These are phyloP conservation scores for Neolentinus lepideus DNA, from an alignment of 1,284 basidiomycete genomes.

Conservation along the genomic window DNA sequence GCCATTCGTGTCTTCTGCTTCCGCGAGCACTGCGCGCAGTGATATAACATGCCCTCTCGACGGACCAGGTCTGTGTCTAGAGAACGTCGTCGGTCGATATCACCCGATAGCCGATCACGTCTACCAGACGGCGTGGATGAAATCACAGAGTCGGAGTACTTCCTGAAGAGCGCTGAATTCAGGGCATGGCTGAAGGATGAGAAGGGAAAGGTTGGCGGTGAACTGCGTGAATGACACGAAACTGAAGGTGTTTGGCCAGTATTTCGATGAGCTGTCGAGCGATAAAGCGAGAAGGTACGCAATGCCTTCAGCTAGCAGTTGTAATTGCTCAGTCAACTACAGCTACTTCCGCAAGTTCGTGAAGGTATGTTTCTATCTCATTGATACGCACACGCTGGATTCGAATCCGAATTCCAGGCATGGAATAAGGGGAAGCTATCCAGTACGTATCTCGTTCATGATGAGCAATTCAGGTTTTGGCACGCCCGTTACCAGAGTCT, in stretches of 20 bases:
- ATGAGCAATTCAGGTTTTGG: not conserved
- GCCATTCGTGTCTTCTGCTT: too few relatives aligned
- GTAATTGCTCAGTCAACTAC: slow-evolving; percentile 21
- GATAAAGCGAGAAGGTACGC: slow-evolving; percentile 67
- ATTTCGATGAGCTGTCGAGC: slow-evolving; percentile 70
- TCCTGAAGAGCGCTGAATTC: slow-evolving; percentile 72
- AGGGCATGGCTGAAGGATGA: slow-evolving; percentile 72
- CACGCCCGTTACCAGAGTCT: slow-evolving; percentile 30
- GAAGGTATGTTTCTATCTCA: slow-evolving; percentile 39
- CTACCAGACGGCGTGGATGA: slow-evolving; percentile 47
- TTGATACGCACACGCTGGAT: not conserved
- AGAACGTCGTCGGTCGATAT: slow-evolving; percentile 31
- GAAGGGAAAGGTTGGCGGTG: slow-evolving; percentile 55
- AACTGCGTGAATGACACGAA: not conserved
- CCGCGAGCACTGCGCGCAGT: too few relatives aligned
- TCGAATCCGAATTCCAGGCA: slow-evolving; percentile 31
- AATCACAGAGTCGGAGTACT: slow-evolving; percentile 71
- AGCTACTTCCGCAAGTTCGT: slow-evolving; percentile 83
- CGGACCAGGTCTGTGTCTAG: slow-evolving; percentile 8
- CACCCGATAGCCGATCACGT: slow-evolving; percentile 30
- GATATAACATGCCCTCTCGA: slow-evolving; percentile 1
- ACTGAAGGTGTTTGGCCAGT: slow-evolving; percentile 31
- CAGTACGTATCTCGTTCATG: slow-evolving; percentile 30
- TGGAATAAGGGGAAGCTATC: slow-evolving; percentile 73
- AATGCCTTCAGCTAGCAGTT: slow-evolving; percentile 4